Base-by-base conservation (phyloP, 768 basidiomycete species). In the Heimioporus sp. region DNA sequence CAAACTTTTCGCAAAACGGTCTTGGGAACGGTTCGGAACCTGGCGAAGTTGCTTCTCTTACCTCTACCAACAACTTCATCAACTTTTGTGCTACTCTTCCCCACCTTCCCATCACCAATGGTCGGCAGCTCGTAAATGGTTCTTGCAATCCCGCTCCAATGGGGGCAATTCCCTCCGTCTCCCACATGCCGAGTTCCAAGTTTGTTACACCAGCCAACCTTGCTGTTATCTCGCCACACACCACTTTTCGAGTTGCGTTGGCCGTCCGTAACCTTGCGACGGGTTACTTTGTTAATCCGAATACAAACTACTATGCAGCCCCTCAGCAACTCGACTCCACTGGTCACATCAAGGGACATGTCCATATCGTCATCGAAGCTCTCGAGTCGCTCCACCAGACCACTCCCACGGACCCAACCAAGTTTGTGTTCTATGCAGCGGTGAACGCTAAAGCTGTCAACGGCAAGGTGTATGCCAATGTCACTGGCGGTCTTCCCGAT, bases 31-130 rank as follows among this genome's bases (percentile, higher is more conserved):
- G 64, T 19, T 55, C 71, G 1, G 57, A 59, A 1, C 54, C 74
- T 48, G 82, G 80, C 28, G 76, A 84, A 66, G 75, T 76, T 20
- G 71, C 81, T 13, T 85, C 83, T 7, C 67, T 81, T 8, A 83
- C 79, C 0, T 84, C 84, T n/a, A 67, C 66, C 42, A 85, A 89
- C 72, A 89, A 89, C 74, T 90, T 85, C 65, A 86, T 86, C 70
- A 85, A 86, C 71, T 84, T 73, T 65, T 86, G 86, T 58, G 66
- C 72, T 8, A 79, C 76, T 15, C 60, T 74, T 4, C 62, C 75
- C 4, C 59, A 74, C 46, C 65, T 77, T 44, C 78, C 84, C 4
- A 72, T 86, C 52, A 87, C 86, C 40, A 79, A 83, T 58, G 84
- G 85, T n/a, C 48, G 73, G 57, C 83, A 81, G 60, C 62, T 80